These are phyloP conservation scores for Xerocomus nothofagi DNA, from an alignment of 1,284 basidiomycete genomes.

Conservation along the genomic window DNA sequence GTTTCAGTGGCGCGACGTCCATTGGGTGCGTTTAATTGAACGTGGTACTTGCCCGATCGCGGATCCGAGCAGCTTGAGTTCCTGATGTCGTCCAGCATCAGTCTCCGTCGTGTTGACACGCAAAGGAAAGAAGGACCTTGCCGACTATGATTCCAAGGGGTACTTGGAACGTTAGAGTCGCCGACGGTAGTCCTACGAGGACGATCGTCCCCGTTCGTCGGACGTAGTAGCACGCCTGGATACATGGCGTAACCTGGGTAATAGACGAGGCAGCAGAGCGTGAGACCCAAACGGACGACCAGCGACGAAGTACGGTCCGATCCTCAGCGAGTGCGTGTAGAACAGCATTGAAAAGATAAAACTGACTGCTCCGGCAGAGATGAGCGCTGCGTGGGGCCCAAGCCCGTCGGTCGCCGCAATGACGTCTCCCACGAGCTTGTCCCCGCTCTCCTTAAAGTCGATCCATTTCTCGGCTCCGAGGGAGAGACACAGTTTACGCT, in stretches of 20 bases:
- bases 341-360: background rate
- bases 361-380: constrained; percentile 49
- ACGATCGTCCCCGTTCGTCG: constrained; percentile 58
- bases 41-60: constrained; percentile 50
- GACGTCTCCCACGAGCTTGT: constrained; percentile 49
- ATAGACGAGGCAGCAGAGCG: background rate
- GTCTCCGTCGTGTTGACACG: background rate
- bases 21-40: background rate
- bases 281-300: background rate
- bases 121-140: constrained; percentile 35
- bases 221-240: constrained; percentile 65
- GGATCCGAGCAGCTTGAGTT: constrained; percentile 57
- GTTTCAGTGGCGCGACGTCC: background rate
- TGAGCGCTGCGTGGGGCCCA: constrained; percentile 67
- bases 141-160: constrained; percentile 61
- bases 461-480: constrained; percentile 72
- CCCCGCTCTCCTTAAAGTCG: constrained; percentile 61
- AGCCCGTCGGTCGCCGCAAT: constrained; percentile 57
- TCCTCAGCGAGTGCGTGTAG: background rate
- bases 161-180: constrained; percentile 39
- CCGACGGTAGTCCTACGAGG: constrained; percentile 54
- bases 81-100: constrained; percentile 26
- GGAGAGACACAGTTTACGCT: constrained; percentile 55
- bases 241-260: constrained; percentile 51
- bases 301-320: background rate